phyloP scores from a whole-genome alignment of 129 eudicot genomes.

The Flaveria sonorensis region DNA sequence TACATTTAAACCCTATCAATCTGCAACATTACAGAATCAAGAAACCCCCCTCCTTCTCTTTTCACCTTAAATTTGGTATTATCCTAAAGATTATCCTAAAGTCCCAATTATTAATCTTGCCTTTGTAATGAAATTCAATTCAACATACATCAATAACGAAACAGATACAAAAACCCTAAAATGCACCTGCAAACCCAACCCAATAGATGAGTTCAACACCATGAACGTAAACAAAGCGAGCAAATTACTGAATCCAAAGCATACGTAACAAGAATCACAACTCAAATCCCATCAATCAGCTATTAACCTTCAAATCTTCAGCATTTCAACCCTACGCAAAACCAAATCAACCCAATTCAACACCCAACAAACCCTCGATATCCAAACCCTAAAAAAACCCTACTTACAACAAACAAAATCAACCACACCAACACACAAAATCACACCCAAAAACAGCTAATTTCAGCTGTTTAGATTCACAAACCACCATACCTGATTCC shows the following conservation, averaged over 20 bases:
- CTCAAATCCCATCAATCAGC: not conserved
- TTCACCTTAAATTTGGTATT: not conserved
- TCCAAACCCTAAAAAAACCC: conserved; percentile 39
- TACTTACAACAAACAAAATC: conserved; percentile 20
- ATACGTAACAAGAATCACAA: not conserved
- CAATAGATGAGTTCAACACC: not conserved
- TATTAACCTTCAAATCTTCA: conserved; percentile 9
- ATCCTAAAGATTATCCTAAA: not conserved
- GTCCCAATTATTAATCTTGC: not conserved
- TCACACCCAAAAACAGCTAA: conserved; percentile 11
- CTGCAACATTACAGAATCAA: conserved; percentile 8
- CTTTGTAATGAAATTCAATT: not conserved
- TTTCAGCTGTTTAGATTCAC: conserved; percentile 11
- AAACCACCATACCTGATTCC: conserved; percentile 21
- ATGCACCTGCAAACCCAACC: not conserved
- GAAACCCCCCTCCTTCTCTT: too few relatives aligned
- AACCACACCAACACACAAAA: conserved; percentile 6
- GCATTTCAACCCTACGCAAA: not conserved
- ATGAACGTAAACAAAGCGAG: not conserved
- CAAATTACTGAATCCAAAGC: conserved; percentile 12
- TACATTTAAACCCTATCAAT: not conserved
- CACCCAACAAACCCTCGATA: conserved; percentile 18
- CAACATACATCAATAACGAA: not conserved
- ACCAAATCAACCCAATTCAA: not conserved
- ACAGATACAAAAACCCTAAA: not conserved